phyloP scores from a whole-genome alignment of 176 grass and related monocot genomes.

The Oryza longistaminata region DNA sequence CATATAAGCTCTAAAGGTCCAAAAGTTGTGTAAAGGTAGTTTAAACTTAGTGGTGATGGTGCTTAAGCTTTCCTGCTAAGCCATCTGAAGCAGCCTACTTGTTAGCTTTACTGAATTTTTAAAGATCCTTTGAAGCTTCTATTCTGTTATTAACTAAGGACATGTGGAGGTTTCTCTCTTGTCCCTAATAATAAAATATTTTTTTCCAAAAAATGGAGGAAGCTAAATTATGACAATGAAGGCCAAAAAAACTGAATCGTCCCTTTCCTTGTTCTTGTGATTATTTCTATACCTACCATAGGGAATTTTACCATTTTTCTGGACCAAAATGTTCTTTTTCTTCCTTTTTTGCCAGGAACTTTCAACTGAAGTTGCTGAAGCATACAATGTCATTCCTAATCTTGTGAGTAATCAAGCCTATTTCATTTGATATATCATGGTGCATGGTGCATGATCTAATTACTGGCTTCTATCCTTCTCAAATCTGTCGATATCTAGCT shows the following conservation, averaged over 20 bases:
- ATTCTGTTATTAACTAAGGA: conserved; percentile 20
- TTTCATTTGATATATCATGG: conserved; percentile 4
- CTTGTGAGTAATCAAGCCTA: conserved; percentile 55
- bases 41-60: neutral
- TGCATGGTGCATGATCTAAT: conserved; percentile 8
- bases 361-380: conserved; percentile 75
- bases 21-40: conserved; percentile 7
- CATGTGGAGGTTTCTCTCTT: conserved; percentile 5
- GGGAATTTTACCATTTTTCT: conserved; percentile 31
- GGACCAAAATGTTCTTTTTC: neutral
- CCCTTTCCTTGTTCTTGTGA: neutral
- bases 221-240: conserved; percentile 19
- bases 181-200: neutral
- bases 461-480: neutral
- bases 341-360: conserved; percentile 56
- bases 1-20: neutral
- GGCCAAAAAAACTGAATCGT: neutral
- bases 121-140: conserved; percentile 1
- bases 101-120: conserved; percentile 17
- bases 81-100: neutral
- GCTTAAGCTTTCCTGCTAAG: neutral
- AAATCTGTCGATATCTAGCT: neutral
- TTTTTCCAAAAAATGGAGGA: neutral
- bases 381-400: conserved; percentile 89
- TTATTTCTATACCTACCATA: neutral